These are phyloP conservation scores for Penicillium sp. DNA, from an alignment of 2,329 filamentous ascomycete genomes.

Conservation along the genomic window DNA sequence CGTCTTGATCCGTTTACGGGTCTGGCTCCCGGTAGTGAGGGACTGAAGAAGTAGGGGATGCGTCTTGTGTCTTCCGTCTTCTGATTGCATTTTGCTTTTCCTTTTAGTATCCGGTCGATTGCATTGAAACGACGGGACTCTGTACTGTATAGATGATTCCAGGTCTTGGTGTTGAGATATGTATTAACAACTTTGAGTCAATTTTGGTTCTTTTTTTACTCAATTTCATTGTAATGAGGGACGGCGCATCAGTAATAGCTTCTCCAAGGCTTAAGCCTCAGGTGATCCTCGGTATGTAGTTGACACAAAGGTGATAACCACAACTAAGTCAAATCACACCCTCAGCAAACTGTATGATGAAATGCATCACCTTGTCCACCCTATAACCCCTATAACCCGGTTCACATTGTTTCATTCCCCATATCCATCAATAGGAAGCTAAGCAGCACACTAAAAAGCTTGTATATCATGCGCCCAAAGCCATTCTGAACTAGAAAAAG, in stretches of 20 bases:
- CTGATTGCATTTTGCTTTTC: slow-evolving; percentile 6
- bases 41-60: slow-evolving; percentile 10
- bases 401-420: no score
- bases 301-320: neutral
- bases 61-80: neutral
- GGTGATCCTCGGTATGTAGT: neutral
- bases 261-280: neutral
- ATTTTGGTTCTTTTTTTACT: slow-evolving; percentile 9
- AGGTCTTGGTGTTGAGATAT: slow-evolving; percentile 24
- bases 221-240: neutral
- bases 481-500: neutral
- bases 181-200: slow-evolving; percentile 28
- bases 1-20: slow-evolving; percentile 29
- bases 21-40: slow-evolving; percentile 11
- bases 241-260: neutral
- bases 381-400: no score
- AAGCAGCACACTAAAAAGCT: neutral
- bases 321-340: neutral
- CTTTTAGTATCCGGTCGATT: slow-evolving; percentile 16
- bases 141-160: slow-evolving; percentile 40
- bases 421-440: neutral
- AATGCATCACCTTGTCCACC: no score
- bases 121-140: slow-evolving; percentile 22
- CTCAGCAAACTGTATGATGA: neutral
- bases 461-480: neutral